Conservation (phyloP, 176 grass and related monocot species). For the Alloteropsis semialata region DNA sequence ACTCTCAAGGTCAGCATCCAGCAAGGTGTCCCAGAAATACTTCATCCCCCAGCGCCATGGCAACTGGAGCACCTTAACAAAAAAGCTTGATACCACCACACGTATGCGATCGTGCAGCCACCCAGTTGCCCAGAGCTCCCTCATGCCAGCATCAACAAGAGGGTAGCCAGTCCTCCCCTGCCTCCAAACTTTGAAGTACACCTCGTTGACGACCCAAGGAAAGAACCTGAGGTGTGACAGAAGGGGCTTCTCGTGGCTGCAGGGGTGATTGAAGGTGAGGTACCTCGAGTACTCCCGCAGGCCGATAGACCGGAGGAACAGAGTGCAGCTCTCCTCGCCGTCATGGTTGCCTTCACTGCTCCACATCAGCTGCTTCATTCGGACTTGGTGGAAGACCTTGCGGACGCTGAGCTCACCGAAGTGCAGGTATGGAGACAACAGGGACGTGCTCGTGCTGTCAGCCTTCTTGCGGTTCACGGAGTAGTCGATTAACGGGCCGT, state of each 20-base stretch:
- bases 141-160: conserved; percentile 95
- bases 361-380: conserved; percentile 90
- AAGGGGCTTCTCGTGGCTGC: conserved; percentile 80
- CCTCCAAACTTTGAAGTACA: conserved; percentile 85
- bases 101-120: conserved; percentile 96
- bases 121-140: conserved; percentile 97
- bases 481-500: conserved; percentile 82
- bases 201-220: conserved; percentile 85
- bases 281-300: conserved; percentile 93
- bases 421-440: conserved; percentile 89
- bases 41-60: conserved; percentile 99
- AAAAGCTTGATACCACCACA: conserved; percentile 91
- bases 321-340: conserved; percentile 83
- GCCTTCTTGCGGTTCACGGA: conserved; percentile 81
- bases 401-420: conserved; percentile 95
- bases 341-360: conserved; percentile 76
- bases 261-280: conserved; percentile 94
- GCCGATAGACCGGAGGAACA: conserved; percentile 82
- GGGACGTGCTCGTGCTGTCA: conserved; percentile 75
- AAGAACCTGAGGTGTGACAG: conserved; percentile 91
- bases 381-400: conserved; percentile 94
- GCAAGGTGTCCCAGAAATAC: conserved; percentile 98
- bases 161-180: conserved; percentile 96
- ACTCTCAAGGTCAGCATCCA: conserved; percentile 98
- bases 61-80: conserved; percentile 92